These are phyloP conservation scores for Ricinus communis DNA, from an alignment of 345 rosid species.

Conservation along the genomic window DNA sequence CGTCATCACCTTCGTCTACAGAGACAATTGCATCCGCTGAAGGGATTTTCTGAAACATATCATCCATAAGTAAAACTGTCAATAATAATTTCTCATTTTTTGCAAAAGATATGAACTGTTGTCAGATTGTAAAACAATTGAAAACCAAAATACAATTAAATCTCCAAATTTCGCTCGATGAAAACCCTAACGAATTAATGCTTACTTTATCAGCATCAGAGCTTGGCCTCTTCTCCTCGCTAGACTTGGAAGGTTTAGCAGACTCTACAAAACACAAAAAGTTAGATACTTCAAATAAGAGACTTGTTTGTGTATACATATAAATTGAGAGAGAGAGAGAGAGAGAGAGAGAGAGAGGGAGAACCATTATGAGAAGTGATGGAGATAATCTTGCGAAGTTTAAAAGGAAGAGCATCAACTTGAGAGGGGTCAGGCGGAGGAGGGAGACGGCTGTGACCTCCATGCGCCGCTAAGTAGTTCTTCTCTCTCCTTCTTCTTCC, in stretches of 20 bases:
- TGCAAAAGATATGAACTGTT: too few relatives aligned
- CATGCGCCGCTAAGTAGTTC: constrained; percentile 81
- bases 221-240: constrained; percentile 23
- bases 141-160: too few relatives aligned
- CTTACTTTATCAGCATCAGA: constrained; percentile 20
- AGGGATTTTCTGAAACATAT: constrained; percentile 24
- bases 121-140: not conserved
- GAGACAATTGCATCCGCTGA: constrained; percentile 19
- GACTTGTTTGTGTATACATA: not conserved
- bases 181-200: not conserved
- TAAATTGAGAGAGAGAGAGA: not conserved
- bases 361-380: constrained; percentile 41
- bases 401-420: constrained; percentile 70
- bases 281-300: not conserved
- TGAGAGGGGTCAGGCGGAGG: constrained; percentile 79
- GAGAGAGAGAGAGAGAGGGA: constrained; percentile 1
- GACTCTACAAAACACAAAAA: constrained; percentile 24
- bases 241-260: constrained; percentile 21
- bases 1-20: constrained; percentile 28
- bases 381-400: constrained; percentile 75
- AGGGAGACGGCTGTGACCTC: constrained; percentile 67
- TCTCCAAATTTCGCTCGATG: too few relatives aligned
- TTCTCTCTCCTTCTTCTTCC: constrained; percentile 80
- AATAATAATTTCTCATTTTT: too few relatives aligned
- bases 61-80: not conserved